These are phyloP conservation scores for Pseudocercospora eumusae DNA, from an alignment of 2,329 filamentous ascomycete species.

Conservation along the genomic window DNA sequence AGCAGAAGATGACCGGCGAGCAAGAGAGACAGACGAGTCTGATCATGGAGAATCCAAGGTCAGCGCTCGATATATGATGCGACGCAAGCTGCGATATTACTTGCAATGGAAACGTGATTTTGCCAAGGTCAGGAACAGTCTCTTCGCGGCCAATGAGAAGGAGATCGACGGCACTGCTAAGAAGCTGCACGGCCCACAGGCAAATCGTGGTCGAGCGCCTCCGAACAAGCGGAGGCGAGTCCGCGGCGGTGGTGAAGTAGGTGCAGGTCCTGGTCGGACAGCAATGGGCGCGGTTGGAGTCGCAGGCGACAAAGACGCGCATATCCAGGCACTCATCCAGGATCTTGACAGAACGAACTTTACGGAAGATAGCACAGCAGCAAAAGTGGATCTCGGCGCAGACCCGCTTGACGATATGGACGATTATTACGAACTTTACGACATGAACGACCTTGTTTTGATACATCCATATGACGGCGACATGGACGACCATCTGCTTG, in stretches of 20 bases:
- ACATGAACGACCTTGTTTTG: constrained; percentile 84
- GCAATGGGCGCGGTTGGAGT: constrained; percentile 74
- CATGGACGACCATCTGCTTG: constrained; percentile 92
- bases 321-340: constrained; percentile 79
- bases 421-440: constrained; percentile 85
- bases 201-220: constrained; percentile 62
- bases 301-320: constrained; percentile 77
- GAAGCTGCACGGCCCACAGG: constrained; percentile 42
- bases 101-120: constrained; percentile 89
- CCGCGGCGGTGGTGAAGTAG: constrained; percentile 71
- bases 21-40: constrained; percentile 56
- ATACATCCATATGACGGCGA: constrained; percentile 94
- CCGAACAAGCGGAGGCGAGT: constrained; percentile 83
- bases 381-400: constrained; percentile 72
- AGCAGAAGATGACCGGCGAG: constrained; percentile 37
- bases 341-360: constrained; percentile 79
- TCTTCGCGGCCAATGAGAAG: constrained; percentile 79
- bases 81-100: constrained; percentile 81
- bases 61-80: constrained; percentile 86
- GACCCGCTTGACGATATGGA: constrained; percentile 91
- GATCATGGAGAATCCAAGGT: constrained; percentile 49
- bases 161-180: constrained; percentile 65
- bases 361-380: constrained; percentile 58
- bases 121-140: constrained; percentile 74
- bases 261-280: constrained; percentile 61